A percentile compares a stretch with the other conserved stretches of the same genome.
These are phyloP conservation scores for Acidomyces sp. DNA, from an alignment of 495 filamentous ascomycete species.

Conservation along the genomic window DNA sequence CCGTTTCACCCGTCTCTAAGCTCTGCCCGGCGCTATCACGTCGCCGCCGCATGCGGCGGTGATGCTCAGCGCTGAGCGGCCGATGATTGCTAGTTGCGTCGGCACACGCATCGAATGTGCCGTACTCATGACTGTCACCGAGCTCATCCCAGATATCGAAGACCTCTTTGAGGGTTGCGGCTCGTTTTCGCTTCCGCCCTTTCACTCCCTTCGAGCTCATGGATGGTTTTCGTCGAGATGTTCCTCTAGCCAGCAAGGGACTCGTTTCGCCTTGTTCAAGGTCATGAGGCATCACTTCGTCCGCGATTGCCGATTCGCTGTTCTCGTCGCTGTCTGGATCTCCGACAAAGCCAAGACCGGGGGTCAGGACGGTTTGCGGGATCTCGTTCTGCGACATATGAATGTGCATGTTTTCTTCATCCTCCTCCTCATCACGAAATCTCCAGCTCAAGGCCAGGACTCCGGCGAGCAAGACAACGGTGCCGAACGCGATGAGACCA, in stretches of 20 bases:
- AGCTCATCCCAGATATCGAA: conserved; percentile 30
- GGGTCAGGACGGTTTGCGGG: conserved; percentile 48
- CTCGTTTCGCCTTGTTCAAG: conserved; percentile 7
- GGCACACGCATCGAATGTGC: conserved; percentile 7
- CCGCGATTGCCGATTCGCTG: conserved; percentile 12
- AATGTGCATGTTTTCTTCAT: conserved; percentile 1
- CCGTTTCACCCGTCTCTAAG: conserved; percentile 3
- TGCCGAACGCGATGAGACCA: conserved; percentile 75
- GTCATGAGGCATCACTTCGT: background rate
- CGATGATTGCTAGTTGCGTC: background rate
- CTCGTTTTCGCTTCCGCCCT: conserved; percentile 16
- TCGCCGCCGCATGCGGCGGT: conserved; percentile 1
- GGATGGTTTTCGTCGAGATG: conserved; percentile 1
- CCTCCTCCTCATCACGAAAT: conserved; percentile 44
- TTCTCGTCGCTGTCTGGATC: conserved; percentile 16
- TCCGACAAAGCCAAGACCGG: conserved; percentile 56
- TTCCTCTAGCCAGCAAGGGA: conserved; percentile 7
- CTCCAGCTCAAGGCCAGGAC: conserved; percentile 92
- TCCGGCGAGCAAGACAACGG: conserved; percentile 68
- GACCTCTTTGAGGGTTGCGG: conserved; percentile 16
- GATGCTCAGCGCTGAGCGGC: conserved; percentile 4
- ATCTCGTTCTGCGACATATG: conserved; percentile 22
- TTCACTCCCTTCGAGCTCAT: background rate
- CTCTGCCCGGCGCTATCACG: conserved; percentile 8
- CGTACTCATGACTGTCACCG: conserved; percentile 21